A percentile compares a stretch with the other conserved stretches of the same genome.
These are phyloP conservation scores for Yamadazyma friedrichii DNA, from an alignment of 1,139 yeast species.

Conservation along the genomic window DNA sequence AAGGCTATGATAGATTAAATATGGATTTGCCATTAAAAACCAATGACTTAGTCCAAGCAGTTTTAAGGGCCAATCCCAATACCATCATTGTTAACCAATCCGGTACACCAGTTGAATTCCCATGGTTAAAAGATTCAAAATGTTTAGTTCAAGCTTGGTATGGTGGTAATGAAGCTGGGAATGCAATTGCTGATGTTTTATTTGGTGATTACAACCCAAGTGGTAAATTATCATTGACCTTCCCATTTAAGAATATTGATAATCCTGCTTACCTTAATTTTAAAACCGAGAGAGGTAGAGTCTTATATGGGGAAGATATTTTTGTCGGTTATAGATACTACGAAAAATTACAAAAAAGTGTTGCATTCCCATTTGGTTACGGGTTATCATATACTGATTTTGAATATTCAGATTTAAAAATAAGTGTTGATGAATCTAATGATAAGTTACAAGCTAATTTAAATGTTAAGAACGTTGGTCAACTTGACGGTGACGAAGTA, in stretches of 20 bases:
- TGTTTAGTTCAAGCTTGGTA: slow-evolving; percentile 51
- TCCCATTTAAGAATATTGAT: slow-evolving; percentile 41
- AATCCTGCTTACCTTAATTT: slow-evolving; percentile 44
- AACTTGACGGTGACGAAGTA: slow-evolving; percentile 39
- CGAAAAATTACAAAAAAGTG: slow-evolving; percentile 45
- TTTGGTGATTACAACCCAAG: slow-evolving; percentile 23
- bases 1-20: slow-evolving; percentile 29
- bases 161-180: slow-evolving; percentile 28
- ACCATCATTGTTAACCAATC: slow-evolving; percentile 55
- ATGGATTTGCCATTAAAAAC: slow-evolving; percentile 44
- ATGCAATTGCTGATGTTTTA: slow-evolving; percentile 22
- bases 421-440: slow-evolving; percentile 10
- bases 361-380: slow-evolving; percentile 58
- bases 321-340: slow-evolving; percentile 60
- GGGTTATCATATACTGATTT: slow-evolving; percentile 58
- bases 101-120: slow-evolving; percentile 60
- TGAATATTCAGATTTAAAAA: slow-evolving; percentile 16
- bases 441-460: slow-evolving; percentile 20
- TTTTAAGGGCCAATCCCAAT: slow-evolving; percentile 47
- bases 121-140: slow-evolving; percentile 47
- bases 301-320: slow-evolving; percentile 53
- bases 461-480: slow-evolving; percentile 39
- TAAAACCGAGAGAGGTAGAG: slow-evolving; percentile 42
- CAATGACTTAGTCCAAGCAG: slow-evolving; percentile 42
- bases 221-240: slow-evolving; percentile 32